Evolutionary conservation across 805 yeast species (phyloP).

Genomic region (Ogataea ramenticola): DNA sequence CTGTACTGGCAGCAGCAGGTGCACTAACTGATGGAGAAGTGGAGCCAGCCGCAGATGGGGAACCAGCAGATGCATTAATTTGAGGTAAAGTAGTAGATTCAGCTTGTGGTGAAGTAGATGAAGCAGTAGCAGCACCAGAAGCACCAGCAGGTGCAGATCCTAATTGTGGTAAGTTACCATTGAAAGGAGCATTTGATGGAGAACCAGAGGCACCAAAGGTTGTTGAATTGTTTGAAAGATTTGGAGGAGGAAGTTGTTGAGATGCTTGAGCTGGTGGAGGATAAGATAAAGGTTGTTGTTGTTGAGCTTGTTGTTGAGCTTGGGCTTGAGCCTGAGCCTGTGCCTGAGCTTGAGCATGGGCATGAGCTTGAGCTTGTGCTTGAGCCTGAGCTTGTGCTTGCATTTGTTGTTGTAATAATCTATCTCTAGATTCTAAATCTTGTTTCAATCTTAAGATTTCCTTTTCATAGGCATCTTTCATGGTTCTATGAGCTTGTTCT

Average conservation of each 20-base stretch:
- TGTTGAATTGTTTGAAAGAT: slow-evolving; percentile 10
- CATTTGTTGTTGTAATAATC: slow-evolving; percentile 40
- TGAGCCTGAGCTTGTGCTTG: slow-evolving; percentile 28
- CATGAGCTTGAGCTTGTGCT: slow-evolving; percentile 26
- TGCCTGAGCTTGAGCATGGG: slow-evolving; percentile 22
- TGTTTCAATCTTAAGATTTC: slow-evolving; percentile 81
- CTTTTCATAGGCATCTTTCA: slow-evolving; percentile 94
- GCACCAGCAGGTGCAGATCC: slow-evolving; percentile 16
- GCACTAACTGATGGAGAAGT: slow-evolving; percentile 7
- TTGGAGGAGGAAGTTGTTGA: slow-evolving; percentile 30
- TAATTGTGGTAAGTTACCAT: slow-evolving; percentile 19
- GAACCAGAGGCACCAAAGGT: slow-evolving; percentile 19
- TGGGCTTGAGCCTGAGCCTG: slow-evolving; percentile 17
- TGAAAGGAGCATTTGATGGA: slow-evolving; percentile 22
- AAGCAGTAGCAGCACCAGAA: slow-evolving; percentile 16
- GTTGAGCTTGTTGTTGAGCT: slow-evolving; percentile 8
- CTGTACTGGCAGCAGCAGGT: slow-evolving; percentile 6
- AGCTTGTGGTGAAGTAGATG: slow-evolving; percentile 23
- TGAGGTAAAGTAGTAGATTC: slow-evolving; percentile 21
- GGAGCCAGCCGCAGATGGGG: slow-evolving; percentile 10
- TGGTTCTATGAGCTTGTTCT: slow-evolving; percentile 88
- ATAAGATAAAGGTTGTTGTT: neutral
- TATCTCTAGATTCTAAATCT: slow-evolving; percentile 76
- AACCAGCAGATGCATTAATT: slow-evolving; percentile 8
- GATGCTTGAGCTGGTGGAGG: slow-evolving; percentile 18